These are phyloP conservation scores for Stenogyne calaminthoides DNA, from an alignment of 305 asterid species.

Conservation along the genomic window DNA sequence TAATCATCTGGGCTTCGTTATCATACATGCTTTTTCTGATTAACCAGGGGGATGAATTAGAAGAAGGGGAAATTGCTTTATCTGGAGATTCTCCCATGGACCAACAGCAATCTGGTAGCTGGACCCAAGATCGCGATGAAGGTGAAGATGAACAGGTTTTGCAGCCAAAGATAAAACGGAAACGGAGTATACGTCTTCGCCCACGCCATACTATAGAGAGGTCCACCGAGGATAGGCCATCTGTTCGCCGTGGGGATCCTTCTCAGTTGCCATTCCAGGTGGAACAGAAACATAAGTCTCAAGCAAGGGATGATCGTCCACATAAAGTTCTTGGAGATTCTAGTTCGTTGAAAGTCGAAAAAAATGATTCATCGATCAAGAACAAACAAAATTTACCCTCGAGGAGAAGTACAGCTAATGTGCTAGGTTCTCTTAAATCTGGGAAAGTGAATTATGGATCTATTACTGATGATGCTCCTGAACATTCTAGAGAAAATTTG, in stretches of 20 bases:
- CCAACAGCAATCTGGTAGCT: slow-evolving; percentile 96
- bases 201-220: slow-evolving; percentile 70
- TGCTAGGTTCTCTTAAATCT: slow-evolving; percentile 55
- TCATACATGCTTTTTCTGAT: slow-evolving; percentile 19
- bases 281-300: slow-evolving; percentile 62
- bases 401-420: slow-evolving; percentile 53
- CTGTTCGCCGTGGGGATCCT: slow-evolving; percentile 64
- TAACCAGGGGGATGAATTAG: slow-evolving; percentile 80
- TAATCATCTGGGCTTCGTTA: slow-evolving; percentile 16
- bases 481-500: slow-evolving; percentile 55
- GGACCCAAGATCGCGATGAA: slow-evolving; percentile 95
- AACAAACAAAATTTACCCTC: slow-evolving; percentile 56
- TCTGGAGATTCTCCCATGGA: slow-evolving; percentile 93
- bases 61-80: slow-evolving; percentile 93
- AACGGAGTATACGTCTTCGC: slow-evolving; percentile 88
- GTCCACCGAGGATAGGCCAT: slow-evolving; percentile 56
- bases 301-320: slow-evolving; percentile 55
- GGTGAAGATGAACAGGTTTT: slow-evolving; percentile 98
- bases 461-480: slow-evolving; percentile 54
- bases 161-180: slow-evolving; percentile 93
- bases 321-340: slow-evolving; percentile 58
- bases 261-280: slow-evolving; percentile 61
- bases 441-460: slow-evolving; percentile 49
- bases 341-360: slow-evolving; percentile 50
- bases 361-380: slow-evolving; percentile 54